Conservation (phyloP, 73 alveolate species). For the Urostyla sp. region DNA sequence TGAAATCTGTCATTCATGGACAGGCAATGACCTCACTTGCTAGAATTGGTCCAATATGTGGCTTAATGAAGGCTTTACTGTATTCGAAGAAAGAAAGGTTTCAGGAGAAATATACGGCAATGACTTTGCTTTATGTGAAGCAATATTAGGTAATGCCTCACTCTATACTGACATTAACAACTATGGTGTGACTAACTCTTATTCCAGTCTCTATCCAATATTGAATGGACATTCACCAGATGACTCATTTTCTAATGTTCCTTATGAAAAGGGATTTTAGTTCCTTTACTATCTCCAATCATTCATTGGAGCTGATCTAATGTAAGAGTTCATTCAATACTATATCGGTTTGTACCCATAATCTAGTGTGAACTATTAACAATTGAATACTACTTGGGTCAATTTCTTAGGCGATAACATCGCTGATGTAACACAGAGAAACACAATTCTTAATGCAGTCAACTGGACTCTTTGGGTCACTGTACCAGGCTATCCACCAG, state of each 20-base stretch:
- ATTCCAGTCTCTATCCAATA: conserved; percentile 32
- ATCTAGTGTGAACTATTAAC: conserved; percentile 18
- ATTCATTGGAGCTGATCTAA: conserved; percentile 82
- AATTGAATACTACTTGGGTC: conserved; percentile 9
- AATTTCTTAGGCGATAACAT: not conserved
- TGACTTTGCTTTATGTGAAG: conserved; percentile 30
- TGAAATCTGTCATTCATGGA: conserved; percentile 93
- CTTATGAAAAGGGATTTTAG: conserved; percentile 98
- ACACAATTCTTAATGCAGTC: conserved; percentile 64
- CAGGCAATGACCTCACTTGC: conserved; percentile 88
- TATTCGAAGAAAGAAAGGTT: conserved; percentile 81
- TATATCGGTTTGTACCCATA: conserved; percentile 64
- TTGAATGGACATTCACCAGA: conserved; percentile 93
- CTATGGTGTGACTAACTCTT: conserved; percentile 1
- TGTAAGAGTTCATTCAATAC: conserved; percentile 76
- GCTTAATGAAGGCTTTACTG: conserved; percentile 94
- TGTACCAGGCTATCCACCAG: conserved; percentile 81
- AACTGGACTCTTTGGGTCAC: conserved; percentile 92
- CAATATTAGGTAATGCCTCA: conserved; percentile 22
- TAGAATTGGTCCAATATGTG: conserved; percentile 88
- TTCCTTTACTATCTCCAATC: conserved; percentile 88
- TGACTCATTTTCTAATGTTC: conserved; percentile 96
- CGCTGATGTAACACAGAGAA: conserved; percentile 15
- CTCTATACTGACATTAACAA: conserved; percentile 51
- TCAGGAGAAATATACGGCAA: conserved; percentile 25